Conservation (phyloP, 2,329 filamentous ascomycete genomes). For the Xylariaceae sp. region DNA sequence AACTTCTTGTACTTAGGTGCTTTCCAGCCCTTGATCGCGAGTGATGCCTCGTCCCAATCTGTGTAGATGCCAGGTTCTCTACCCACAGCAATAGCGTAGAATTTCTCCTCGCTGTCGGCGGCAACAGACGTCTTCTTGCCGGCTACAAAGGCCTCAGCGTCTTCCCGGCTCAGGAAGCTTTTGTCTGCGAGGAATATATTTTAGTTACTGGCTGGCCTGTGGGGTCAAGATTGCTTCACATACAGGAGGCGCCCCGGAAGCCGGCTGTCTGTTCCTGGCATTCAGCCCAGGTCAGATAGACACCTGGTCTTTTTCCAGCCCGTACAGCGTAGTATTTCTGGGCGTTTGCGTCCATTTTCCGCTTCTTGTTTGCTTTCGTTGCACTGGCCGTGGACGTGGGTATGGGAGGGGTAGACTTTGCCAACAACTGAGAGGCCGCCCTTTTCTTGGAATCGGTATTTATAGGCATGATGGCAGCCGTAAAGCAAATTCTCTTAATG, state of each 20-base stretch:
- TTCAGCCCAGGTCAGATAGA: slow-evolving; percentile 58
- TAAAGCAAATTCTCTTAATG: slow-evolving; percentile 10
- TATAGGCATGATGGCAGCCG: slow-evolving; percentile 22
- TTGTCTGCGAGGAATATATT: slow-evolving; percentile 54
- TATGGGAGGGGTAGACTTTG: slow-evolving; percentile 9
- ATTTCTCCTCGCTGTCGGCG: slow-evolving; percentile 40
- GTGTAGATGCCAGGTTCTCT: slow-evolving; percentile 53
- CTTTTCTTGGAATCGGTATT: slow-evolving; percentile 17
- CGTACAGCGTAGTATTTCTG: slow-evolving; percentile 61
- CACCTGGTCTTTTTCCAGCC: slow-evolving; percentile 50
- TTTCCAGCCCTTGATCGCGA: slow-evolving; percentile 69
- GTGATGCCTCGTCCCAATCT: slow-evolving; percentile 63
- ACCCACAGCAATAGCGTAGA: slow-evolving; percentile 59
- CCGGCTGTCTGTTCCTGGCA: slow-evolving; percentile 57
- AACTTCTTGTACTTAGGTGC: slow-evolving; percentile 68
- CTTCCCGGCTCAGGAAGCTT: slow-evolving; percentile 65
- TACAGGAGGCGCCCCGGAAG: slow-evolving; percentile 62
- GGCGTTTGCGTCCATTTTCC: slow-evolving; percentile 39
- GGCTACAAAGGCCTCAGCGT: slow-evolving; percentile 73
- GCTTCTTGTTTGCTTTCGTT: slow-evolving; percentile 37
- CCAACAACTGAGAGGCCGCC: slow-evolving; percentile 9
- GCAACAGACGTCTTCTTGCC: slow-evolving; percentile 47
- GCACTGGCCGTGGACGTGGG: too few relatives aligned
- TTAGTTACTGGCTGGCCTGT: not conserved
- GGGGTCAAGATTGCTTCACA: slow-evolving; percentile 35